These are phyloP conservation scores for Thraustotheca clavata DNA, from an alignment of 352 stramenopile genomes.

Conservation along the genomic window DNA sequence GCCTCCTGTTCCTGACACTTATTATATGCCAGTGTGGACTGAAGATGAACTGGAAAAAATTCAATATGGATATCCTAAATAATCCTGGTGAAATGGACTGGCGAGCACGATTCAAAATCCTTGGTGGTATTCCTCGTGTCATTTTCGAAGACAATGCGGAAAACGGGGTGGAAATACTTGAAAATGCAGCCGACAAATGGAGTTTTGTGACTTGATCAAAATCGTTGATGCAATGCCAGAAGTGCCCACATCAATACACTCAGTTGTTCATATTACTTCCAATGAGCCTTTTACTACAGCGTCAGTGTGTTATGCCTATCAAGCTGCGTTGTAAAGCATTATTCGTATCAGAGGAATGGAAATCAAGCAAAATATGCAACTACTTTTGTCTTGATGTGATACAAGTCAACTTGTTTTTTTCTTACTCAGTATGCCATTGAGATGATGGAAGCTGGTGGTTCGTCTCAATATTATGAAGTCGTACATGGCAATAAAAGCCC, in stretches of 20 bases:
- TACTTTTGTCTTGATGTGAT: slow-evolving; percentile 27
- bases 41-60: slow-evolving; percentile 26
- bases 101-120: slow-evolving; percentile 13
- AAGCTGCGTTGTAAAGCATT: slow-evolving; percentile 33
- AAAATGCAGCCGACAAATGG: slow-evolving; percentile 25
- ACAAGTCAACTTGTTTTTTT: slow-evolving; percentile 25
- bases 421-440: slow-evolving; percentile 31
- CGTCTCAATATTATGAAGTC: slow-evolving; percentile 21
- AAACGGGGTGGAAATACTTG: slow-evolving; percentile 23
- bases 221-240: slow-evolving; percentile 25
- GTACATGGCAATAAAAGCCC: background rate
- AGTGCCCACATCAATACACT: slow-evolving; percentile 29
- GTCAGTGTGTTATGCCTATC: slow-evolving; percentile 28
- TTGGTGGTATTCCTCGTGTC: slow-evolving; percentile 28
- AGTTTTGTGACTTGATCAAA: slow-evolving; percentile 28
- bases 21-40: slow-evolving; percentile 31
- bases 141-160: slow-evolving; percentile 29
- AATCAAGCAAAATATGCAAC: slow-evolving; percentile 25
- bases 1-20: slow-evolving; percentile 26
- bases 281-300: slow-evolving; percentile 27
- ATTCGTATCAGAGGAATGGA: slow-evolving; percentile 25
- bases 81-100: background rate
- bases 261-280: slow-evolving; percentile 31
- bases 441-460: slow-evolving; percentile 27
- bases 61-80: slow-evolving; percentile 27